phyloP scores from a whole-genome alignment of 2,329 filamentous ascomycete species.

The Cladophialophora bantiana region DNA sequence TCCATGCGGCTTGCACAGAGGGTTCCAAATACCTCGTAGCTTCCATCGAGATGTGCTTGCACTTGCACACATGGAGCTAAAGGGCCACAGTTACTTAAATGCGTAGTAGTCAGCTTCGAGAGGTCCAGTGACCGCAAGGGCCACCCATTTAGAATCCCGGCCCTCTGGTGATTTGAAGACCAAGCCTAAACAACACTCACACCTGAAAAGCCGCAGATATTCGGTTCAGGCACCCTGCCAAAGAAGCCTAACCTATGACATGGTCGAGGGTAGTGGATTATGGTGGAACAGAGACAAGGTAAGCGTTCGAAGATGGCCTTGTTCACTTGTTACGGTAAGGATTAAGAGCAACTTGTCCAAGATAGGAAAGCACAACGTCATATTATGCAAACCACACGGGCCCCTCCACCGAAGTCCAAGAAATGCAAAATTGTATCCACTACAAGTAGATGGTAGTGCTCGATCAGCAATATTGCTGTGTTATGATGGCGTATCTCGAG shows the following conservation, averaged over 20 bases:
- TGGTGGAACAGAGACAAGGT: no score
- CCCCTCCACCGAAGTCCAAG: not conserved
- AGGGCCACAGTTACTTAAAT: not conserved
- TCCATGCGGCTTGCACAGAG: no score
- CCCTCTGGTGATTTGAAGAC: not conserved
- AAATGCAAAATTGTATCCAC: no score
- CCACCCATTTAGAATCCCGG: not conserved
- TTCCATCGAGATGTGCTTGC: not conserved
- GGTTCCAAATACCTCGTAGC: not conserved
- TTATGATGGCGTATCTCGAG: no score
- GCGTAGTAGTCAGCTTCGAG: not conserved
- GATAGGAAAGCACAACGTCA: constrained; percentile 2
- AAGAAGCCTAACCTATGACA: not conserved
- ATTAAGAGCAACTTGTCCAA: not conserved
- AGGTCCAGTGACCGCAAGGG: not conserved
- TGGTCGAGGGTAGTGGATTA: not conserved
- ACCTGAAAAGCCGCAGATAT: no score
- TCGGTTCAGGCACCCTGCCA: no score
- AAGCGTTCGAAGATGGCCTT: no score
- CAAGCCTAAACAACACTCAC: no score
- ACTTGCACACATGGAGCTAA: not conserved
- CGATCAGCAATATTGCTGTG: no score
- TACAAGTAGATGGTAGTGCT: no score
- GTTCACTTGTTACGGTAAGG: not conserved
- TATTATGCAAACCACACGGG: not conserved